Percentiles rank a stretch among this genome's conserved stretches.
phyloP scores from a whole-genome alignment of 176 grass and related monocot genomes.

The Phoenix dactylifera region DNA sequence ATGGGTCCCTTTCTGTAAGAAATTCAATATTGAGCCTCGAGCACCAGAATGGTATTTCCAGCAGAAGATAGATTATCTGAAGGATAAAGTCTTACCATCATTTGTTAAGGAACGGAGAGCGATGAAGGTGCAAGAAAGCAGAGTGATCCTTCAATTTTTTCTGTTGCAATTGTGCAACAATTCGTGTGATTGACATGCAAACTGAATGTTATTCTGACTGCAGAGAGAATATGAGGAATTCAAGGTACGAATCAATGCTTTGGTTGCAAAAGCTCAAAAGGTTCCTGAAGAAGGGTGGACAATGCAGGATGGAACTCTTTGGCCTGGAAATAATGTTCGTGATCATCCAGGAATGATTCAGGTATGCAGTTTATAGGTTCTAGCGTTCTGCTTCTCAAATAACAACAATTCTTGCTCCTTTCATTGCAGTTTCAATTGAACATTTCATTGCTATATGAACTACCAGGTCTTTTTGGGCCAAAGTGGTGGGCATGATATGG shows the following conservation, averaged over 20 bases:
- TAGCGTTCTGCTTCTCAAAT: too few species aligned
- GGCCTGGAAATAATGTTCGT: conserved; percentile 91
- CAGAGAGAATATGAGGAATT: conserved; percentile 96
- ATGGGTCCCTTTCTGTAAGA: conserved; percentile 90
- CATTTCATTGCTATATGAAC: conserved; percentile 13
- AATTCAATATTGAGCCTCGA: conserved; percentile 72
- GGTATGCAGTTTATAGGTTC: conserved; percentile 27
- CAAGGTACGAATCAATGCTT: conserved; percentile 83
- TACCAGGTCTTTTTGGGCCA: conserved; percentile 88
- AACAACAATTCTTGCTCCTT: too few species aligned
- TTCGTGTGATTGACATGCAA: neutral
- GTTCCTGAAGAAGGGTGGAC: conserved; percentile 96
- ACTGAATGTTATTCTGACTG: conserved; percentile 10
- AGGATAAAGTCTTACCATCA: conserved; percentile 65
- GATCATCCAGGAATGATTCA: conserved; percentile 99
- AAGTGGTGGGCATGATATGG: conserved; percentile 78
- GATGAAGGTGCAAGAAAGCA: conserved; percentile 57
- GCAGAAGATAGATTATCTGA: conserved; percentile 93
- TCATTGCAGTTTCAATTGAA: neutral
- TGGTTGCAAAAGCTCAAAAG: conserved; percentile 87
- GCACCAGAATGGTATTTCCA: conserved; percentile 90
- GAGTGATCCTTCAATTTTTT: neutral
- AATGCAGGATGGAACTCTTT: conserved; percentile 89
- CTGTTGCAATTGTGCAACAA: conserved; percentile 7
- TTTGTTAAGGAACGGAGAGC: conserved; percentile 89